A percentile compares a stretch with the other conserved stretches of the same genome.
phyloP scores from a whole-genome alignment of 352 stramenopile genomes.

The Plasmopara viticola region DNA sequence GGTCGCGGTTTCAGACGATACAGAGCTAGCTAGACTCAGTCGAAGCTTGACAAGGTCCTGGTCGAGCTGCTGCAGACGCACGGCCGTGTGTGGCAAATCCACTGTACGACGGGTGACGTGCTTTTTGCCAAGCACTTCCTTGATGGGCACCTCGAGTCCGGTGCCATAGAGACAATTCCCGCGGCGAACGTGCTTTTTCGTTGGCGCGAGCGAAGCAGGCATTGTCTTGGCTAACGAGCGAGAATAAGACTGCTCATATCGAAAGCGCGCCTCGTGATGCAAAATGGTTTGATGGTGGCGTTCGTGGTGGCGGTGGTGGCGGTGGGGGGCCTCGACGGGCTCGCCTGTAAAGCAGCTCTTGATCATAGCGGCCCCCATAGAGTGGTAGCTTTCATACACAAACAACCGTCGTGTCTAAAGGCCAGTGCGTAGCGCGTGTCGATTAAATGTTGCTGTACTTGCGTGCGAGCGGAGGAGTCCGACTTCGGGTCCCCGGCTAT shows the following conservation, averaged over 20 bases:
- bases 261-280: slow-evolving; percentile 19
- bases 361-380: slow-evolving; percentile 35
- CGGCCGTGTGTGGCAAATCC: slow-evolving; percentile 22
- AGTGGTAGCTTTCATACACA: neutral
- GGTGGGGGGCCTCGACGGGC: slow-evolving; percentile 14
- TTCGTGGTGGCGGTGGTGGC: slow-evolving; percentile 5
- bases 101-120: slow-evolving; percentile 6
- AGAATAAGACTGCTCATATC: slow-evolving; percentile 19
- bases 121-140: slow-evolving; percentile 15
- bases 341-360: slow-evolving; percentile 34
- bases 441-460: neutral
- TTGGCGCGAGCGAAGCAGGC: slow-evolving; percentile 1
- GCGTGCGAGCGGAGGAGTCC: neutral
- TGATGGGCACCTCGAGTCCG: slow-evolving; percentile 10
- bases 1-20: slow-evolving; percentile 26
- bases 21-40: slow-evolving; percentile 15
- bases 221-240: slow-evolving; percentile 19
- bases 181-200: neutral
- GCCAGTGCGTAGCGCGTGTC: neutral
- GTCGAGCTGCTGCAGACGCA: slow-evolving; percentile 25
- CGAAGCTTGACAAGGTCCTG: slow-evolving; percentile 5
- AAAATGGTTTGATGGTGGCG: neutral
- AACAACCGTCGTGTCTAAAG: neutral
- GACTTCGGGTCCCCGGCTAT: neutral
- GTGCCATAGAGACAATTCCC: slow-evolving; percentile 1